Evolutionary conservation across 129 eudicot genomes (phyloP), one percentile per base, ranked within the genome.

Genomic region (Chrysanthemum makinoi): DNA sequence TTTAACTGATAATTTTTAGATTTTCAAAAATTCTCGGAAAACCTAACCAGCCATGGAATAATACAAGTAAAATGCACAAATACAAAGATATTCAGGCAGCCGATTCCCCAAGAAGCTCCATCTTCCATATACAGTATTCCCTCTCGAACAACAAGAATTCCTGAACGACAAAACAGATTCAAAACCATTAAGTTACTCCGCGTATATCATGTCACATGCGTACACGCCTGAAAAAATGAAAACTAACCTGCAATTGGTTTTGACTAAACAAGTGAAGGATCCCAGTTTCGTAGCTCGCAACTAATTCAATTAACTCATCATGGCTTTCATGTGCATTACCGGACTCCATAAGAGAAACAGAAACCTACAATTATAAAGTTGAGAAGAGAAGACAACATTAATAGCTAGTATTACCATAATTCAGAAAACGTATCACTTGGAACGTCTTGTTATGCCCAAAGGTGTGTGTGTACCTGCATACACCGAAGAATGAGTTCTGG

Each of bases 401-500:
- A 5, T 68, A 56, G 24, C 14, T 13, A 47, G 30, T 72, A 47
- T n/a, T 33, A 26, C 33, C n/a, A 50, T 39, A 19, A 55, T 58
- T 68, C 69, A 60, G 50, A 68, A 12, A 12, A 52, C 26, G 11
- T 65, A 35, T 43, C 69, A 65, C 7, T 4, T 20, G 19, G 18
- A 18, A 54, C 14, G 17, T 57, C 43, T n/a, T 7, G 2, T 6
- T 7, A 35, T 39, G 48, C 61, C 5, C 52, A 10, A 53, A 72
- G 47, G 63, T 11, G 33, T 83, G 63, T 10, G 63, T 10, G 24
- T 83, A 94, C 99, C 99, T 94, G 97, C 97, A 94, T 85, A 47
- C 91, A 94, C 11, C 99, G 84, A 61, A 94, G 96, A 84, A 90
- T 69, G 10, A 87, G 75, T 83, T 94, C 97, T 17, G 97, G 97